Conservation (phyloP, 163 green algal genomes). For the Scenedesmus sp. region DNA sequence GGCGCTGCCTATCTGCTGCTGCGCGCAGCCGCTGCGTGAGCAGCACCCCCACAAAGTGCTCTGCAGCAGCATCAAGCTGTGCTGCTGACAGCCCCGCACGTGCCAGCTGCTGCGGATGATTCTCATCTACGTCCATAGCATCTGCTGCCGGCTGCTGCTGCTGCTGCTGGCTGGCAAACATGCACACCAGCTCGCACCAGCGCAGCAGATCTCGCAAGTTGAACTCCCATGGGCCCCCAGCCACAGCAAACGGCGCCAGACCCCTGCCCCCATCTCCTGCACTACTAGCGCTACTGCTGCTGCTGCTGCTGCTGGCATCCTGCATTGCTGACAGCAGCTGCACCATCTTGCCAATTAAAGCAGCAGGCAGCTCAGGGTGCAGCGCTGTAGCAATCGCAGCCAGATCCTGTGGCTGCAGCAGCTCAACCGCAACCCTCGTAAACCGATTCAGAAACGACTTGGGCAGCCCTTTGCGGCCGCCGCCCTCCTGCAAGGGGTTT, state of each 20-base stretch:
- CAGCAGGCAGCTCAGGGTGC: constrained; percentile 67
- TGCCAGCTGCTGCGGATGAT: neutral
- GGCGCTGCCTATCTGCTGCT: constrained; percentile 68
- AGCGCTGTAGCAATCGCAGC: constrained; percentile 78
- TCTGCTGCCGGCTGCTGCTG: constrained; percentile 14
- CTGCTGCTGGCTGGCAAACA: constrained; percentile 23
- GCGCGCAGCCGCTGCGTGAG: constrained; percentile 90
- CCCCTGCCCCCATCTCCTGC: neutral
- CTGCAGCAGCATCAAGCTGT: constrained; percentile 62
- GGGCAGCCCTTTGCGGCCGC: constrained; percentile 96
- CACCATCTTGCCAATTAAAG: constrained; percentile 82
- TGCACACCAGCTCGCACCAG: constrained; percentile 91
- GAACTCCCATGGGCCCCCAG: constrained; percentile 98
- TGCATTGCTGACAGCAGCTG: constrained; percentile 80
- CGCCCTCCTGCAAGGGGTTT: constrained; percentile 94
- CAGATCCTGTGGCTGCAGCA: constrained; percentile 87
- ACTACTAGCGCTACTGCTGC: neutral
- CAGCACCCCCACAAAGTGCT: constrained; percentile 84
- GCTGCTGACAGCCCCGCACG: neutral
- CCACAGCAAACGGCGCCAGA: constrained; percentile 71
- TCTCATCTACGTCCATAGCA: constrained; percentile 12
- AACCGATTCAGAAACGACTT: constrained; percentile 99
- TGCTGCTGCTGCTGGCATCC: constrained; percentile 5
- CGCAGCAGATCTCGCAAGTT: constrained; percentile 98
- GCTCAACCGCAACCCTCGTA: constrained; percentile 90